phyloP scores from a whole-genome alignment of 1,139 yeast genomes.

The Hanseniaspora gamundiae region DNA sequence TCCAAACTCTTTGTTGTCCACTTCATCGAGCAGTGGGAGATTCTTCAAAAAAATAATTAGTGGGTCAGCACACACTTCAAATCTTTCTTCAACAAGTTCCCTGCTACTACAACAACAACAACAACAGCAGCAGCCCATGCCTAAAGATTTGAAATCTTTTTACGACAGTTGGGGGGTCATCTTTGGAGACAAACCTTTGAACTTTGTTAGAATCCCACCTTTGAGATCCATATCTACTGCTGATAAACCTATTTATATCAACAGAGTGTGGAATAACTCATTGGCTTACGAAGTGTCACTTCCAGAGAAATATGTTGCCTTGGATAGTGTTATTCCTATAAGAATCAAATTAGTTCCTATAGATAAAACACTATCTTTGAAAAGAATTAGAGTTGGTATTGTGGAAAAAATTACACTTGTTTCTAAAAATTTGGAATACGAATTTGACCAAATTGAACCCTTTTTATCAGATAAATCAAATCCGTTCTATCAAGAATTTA shows the following conservation, averaged over 20 bases:
- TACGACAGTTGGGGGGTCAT: slow-evolving; percentile 13
- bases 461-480: slow-evolving; percentile 23
- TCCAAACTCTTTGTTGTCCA: neutral
- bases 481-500: slow-evolving; percentile 27
- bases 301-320: slow-evolving; percentile 61
- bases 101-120: neutral
- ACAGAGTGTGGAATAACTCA: slow-evolving; percentile 71
- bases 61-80: neutral
- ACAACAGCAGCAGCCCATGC: neutral
- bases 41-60: neutral
- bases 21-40: neutral
- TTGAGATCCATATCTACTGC: slow-evolving; percentile 59
- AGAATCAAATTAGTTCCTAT: slow-evolving; percentile 65
- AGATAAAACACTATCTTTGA: slow-evolving; percentile 53
- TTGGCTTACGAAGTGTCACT: slow-evolving; percentile 67
- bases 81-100: neutral
- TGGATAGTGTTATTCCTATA: slow-evolving; percentile 50
- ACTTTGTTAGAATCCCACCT: slow-evolving; percentile 63
- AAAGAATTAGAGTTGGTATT: slow-evolving; percentile 60
- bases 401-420: slow-evolving; percentile 61
- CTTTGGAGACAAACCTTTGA: slow-evolving; percentile 18
- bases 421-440: slow-evolving; percentile 41
- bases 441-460: slow-evolving; percentile 45
- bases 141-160: slow-evolving; percentile 7
- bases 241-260: slow-evolving; percentile 73